These are phyloP conservation scores for Lachnellula hyalina DNA, from an alignment of 2,329 filamentous ascomycete genomes.

Conservation along the genomic window DNA sequence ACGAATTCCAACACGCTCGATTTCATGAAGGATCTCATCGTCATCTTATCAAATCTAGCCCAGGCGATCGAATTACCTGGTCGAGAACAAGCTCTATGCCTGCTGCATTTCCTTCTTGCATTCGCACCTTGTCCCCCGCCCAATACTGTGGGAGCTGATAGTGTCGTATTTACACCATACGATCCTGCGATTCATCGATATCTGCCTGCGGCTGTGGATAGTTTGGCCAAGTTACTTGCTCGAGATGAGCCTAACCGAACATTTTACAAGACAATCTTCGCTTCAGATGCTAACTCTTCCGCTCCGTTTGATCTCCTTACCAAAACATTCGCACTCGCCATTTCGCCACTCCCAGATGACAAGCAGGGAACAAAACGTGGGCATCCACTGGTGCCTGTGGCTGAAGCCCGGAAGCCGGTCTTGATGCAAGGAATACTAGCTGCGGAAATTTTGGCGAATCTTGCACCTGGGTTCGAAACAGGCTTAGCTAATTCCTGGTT, in stretches of 20 bases:
- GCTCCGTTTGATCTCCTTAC: slow-evolving; percentile 77
- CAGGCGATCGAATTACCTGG: slow-evolving; percentile 75
- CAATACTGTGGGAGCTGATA: slow-evolving; percentile 44
- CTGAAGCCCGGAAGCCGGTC: slow-evolving; percentile 81
- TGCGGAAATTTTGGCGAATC: slow-evolving; percentile 77
- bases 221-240: slow-evolving; percentile 84
- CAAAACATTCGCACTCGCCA: slow-evolving; percentile 77
- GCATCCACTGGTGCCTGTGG: slow-evolving; percentile 53
- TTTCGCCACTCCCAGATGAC: slow-evolving; percentile 76
- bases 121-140: slow-evolving; percentile 81
- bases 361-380: slow-evolving; percentile 49
- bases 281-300: slow-evolving; percentile 58
- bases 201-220: slow-evolving; percentile 83
- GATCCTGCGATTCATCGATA: slow-evolving; percentile 80
- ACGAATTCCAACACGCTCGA: slow-evolving; percentile 82
- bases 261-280: slow-evolving; percentile 77
- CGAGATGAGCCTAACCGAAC: slow-evolving; percentile 89
- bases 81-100: slow-evolving; percentile 78
- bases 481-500: slow-evolving; percentile 76
- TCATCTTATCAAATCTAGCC: slow-evolving; percentile 84
- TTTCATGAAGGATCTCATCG: slow-evolving; percentile 93
- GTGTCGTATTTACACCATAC: slow-evolving; percentile 73
- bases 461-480: slow-evolving; percentile 66
- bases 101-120: slow-evolving; percentile 83
- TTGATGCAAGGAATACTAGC: slow-evolving; percentile 89